These are phyloP conservation scores for Kalaharituber pfeilii DNA, from an alignment of 2,329 filamentous ascomycete species.

Conservation along the genomic window DNA sequence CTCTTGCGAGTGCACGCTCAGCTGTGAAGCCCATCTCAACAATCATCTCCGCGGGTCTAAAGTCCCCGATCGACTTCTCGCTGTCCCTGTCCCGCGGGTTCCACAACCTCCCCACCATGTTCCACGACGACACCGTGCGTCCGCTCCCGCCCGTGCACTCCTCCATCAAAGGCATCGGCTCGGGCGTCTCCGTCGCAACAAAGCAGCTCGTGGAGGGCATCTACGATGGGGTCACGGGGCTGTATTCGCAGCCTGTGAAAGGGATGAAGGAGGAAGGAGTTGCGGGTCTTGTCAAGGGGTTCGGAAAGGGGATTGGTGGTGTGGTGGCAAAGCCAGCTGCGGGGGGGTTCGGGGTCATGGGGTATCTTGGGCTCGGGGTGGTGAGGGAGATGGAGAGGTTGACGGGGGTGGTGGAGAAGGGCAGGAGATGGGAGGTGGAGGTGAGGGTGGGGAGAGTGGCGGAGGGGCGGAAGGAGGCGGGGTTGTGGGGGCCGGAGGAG, in stretches of 20 bases:
- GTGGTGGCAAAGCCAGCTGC: conserved; percentile 67
- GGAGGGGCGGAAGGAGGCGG: neutral
- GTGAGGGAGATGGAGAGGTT: neutral
- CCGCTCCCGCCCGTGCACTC: conserved; percentile 46
- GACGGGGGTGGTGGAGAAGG: neutral
- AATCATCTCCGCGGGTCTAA: conserved; percentile 55
- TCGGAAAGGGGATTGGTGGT: conserved; percentile 71
- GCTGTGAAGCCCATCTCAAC: conserved; percentile 46
- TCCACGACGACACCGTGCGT: conserved; percentile 66
- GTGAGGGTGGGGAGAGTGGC: neutral
- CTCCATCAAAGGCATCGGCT: conserved; percentile 49
- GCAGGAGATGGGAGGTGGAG: neutral
- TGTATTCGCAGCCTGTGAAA: conserved; percentile 59
- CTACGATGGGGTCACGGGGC: conserved; percentile 63
- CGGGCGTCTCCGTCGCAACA: conserved; percentile 58
- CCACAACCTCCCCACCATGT: conserved; percentile 59
- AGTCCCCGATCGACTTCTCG: conserved; percentile 62
- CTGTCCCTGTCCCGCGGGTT: conserved; percentile 70
- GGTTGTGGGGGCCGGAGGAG: neutral
- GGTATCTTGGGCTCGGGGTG: neutral
- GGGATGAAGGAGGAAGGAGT: conserved; percentile 45
- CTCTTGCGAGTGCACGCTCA: neutral
- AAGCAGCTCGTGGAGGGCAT: conserved; percentile 63
- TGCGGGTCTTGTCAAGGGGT: conserved; percentile 55
- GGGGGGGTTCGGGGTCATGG: conserved; percentile 33